phyloP scores from a whole-genome alignment of 805 yeast genomes.

The Suhomyces sp. region DNA sequence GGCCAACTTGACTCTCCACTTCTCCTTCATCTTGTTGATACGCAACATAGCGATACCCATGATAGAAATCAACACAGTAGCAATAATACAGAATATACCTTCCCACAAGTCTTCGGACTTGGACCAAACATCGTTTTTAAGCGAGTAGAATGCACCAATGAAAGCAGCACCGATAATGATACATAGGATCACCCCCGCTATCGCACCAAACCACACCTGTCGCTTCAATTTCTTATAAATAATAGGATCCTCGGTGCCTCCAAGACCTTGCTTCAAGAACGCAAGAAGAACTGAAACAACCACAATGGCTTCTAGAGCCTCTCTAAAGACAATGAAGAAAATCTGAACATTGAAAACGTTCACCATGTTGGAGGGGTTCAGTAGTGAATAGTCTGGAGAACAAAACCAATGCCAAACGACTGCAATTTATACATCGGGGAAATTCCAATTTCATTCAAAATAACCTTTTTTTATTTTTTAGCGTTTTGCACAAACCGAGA shows the following conservation, averaged over 20 bases:
- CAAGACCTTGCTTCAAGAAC: constrained; percentile 26
- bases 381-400: background rate
- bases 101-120: constrained; percentile 25
- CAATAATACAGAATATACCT: constrained; percentile 24
- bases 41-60: constrained; percentile 31
- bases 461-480: background rate
- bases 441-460: background rate
- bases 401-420: background rate
- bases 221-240: constrained; percentile 16
- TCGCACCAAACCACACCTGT: constrained; percentile 24
- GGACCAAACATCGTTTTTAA: constrained; percentile 21
- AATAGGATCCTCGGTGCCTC: constrained; percentile 19
- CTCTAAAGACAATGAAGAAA: constrained; percentile 25
- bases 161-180: constrained; percentile 21
- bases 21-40: constrained; percentile 27
- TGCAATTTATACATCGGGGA: background rate
- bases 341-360: constrained; percentile 25
- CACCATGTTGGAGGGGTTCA: constrained; percentile 14
- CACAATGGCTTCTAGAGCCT: constrained; percentile 23
- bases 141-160: constrained; percentile 21
- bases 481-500: background rate
- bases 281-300: constrained; percentile 28
- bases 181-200: constrained; percentile 19
- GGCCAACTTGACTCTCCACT: constrained; percentile 30
- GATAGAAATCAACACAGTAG: constrained; percentile 22